Percentiles rank a stretch among this genome's conserved stretches.
Evolutionary conservation across 805 yeast genomes (phyloP).

Genomic region (Yarrowia alimentaria): DNA sequence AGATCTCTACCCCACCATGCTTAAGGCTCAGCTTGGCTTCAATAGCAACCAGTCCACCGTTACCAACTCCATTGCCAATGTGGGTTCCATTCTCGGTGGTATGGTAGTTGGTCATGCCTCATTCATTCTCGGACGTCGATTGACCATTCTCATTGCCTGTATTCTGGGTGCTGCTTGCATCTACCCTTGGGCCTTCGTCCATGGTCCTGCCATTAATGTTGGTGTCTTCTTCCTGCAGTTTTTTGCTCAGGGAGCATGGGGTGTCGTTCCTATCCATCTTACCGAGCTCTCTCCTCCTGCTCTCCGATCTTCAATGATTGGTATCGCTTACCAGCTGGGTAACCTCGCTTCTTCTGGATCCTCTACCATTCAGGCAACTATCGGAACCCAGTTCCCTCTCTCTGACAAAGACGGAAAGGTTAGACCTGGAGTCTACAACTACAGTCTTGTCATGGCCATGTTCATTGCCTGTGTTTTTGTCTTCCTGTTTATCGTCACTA

Average conservation of each 20-base stretch:
- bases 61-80: constrained; percentile 59
- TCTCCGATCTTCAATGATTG: constrained; percentile 59
- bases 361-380: constrained; percentile 63
- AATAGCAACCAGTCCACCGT: constrained; percentile 52
- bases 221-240: constrained; percentile 64
- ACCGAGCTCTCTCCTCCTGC: constrained; percentile 65
- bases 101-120: constrained; percentile 55
- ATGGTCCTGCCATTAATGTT: constrained; percentile 51
- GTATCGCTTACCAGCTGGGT: constrained; percentile 68
- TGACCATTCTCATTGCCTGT: constrained; percentile 53
- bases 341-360: constrained; percentile 70
- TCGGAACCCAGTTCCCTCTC: constrained; percentile 60
- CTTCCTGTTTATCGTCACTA: constrained; percentile 47
- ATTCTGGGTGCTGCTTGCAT: constrained; percentile 57
- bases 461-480: constrained; percentile 65
- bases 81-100: constrained; percentile 71
- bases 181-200: constrained; percentile 59
- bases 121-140: constrained; percentile 59
- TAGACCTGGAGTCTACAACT: constrained; percentile 46
- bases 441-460: constrained; percentile 67
- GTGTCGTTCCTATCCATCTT: constrained; percentile 64
- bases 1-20: constrained; percentile 66
- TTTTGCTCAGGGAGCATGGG: constrained; percentile 67
- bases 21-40: constrained; percentile 52
- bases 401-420: constrained; percentile 39